These are phyloP conservation scores for Diatrype stigma DNA, from an alignment of 2,329 filamentous ascomycete genomes.

Conservation along the genomic window DNA sequence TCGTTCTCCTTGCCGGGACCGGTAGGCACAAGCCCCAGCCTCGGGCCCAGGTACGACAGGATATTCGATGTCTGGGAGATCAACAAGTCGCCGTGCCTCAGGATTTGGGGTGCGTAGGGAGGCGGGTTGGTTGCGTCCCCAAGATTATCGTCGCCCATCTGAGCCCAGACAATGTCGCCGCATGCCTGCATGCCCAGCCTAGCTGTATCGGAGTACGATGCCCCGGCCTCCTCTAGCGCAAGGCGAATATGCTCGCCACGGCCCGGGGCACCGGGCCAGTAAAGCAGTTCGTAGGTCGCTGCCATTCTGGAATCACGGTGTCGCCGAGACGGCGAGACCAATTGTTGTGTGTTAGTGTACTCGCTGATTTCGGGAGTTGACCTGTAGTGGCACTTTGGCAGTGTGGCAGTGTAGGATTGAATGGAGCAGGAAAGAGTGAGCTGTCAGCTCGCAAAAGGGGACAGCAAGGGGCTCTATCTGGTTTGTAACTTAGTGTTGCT, in stretches of 20 bases:
- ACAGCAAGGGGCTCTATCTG: no score
- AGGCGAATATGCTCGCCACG: constrained; percentile 72
- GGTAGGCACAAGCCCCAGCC: constrained; percentile 49
- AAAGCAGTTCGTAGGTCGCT: constrained; percentile 68
- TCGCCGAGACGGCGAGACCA: no score
- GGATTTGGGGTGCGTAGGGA: constrained; percentile 61
- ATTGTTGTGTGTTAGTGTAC: no score
- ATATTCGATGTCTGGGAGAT: constrained; percentile 72
- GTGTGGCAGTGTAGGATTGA: no score
- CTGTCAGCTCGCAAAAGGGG: no score
- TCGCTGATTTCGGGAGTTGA: no score
- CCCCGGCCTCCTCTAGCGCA: constrained; percentile 63
- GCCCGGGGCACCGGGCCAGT: constrained; percentile 69
- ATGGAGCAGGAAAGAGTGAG: no score
- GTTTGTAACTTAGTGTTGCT: no score
- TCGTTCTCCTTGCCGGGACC: constrained; percentile 36
- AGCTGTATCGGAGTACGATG: constrained; percentile 46
- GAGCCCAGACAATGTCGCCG: constrained; percentile 14
- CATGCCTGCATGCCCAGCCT: constrained; percentile 44
- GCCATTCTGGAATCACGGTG: no score
- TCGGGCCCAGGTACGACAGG: constrained; percentile 62
- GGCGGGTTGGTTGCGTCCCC: constrained; percentile 60
- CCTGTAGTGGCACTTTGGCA: no score
- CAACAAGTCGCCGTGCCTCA: constrained; percentile 56
- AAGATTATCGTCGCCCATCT: constrained; percentile 39